Evolutionary conservation across 257 asterid genomes (phyloP), one percentile per base, ranked within the genome.

Genomic region (Penstemon eatonii): DNA sequence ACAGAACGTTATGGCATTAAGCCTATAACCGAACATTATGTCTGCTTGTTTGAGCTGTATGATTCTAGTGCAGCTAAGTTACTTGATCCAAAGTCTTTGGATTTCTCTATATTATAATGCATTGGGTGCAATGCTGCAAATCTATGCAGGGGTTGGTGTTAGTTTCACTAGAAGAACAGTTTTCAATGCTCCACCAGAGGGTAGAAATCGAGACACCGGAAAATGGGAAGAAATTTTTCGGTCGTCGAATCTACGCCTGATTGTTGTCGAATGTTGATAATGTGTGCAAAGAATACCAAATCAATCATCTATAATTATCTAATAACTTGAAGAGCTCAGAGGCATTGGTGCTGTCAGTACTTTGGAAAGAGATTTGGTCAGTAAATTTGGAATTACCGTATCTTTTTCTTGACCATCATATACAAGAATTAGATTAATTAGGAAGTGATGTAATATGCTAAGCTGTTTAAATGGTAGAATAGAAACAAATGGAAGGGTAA

Each of bases 11-110:
- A 81, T 4, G 81, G 79, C 19, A 70, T 84, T 6, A 63, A 64
- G 60, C 85, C 85, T 45, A 63, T 57, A 54, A 15, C 41, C 1
- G 80, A 81, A 72, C 81, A 79, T 65, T 77, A 79, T 56, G 56
- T 37, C 54, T 73, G 70, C 70, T 72, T 81, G 43, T 73, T 74
- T 37, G 79, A 70, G 73, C 73, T 81, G 72, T 65, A 71, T n/a
- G n/a, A n/a, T 53, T 67, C 75, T 15, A 70, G 73, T 62, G 59
- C 47, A 33, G 75, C 72, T 12, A 65, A 65, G 63, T 37, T 70
- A 62, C 66, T 45, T 11, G 69, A 64, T 60, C 18, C 71, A 9
- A 57, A 71, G 46, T 36, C 68, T 6, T 42, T 53, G 10, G 52
- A 50, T 43, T 13, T 42, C 62, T 58, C 45, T 15, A 8, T 38